phyloP scores from a whole-genome alignment of 331 rosid species.

The Cydonia oblonga region DNA sequence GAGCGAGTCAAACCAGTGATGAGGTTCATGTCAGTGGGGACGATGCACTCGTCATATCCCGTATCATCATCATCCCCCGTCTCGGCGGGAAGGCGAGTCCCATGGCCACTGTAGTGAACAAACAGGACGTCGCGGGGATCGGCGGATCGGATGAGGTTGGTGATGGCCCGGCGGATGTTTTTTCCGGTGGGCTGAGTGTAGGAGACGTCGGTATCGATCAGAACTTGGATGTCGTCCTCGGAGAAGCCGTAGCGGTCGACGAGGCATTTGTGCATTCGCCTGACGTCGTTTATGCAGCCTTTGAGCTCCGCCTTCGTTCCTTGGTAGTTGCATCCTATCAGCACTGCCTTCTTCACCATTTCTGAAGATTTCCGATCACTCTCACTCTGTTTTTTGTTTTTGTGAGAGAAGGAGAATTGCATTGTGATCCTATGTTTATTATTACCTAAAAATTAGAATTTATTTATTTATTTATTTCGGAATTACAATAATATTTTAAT shows the following conservation, averaged over 20 bases:
- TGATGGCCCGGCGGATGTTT: conserved; percentile 50
- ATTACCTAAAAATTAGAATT: neutral
- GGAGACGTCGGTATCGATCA: conserved; percentile 62
- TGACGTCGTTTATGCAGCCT: conserved; percentile 78
- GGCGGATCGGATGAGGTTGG: conserved; percentile 39
- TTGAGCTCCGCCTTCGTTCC: conserved; percentile 71
- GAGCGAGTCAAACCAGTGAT: conserved; percentile 49
- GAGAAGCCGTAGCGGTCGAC: conserved; percentile 40
- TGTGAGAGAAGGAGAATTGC: too few relatives aligned
- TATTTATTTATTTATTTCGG: neutral
- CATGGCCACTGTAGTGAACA: conserved; percentile 79
- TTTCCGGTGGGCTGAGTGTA: conserved; percentile 60
- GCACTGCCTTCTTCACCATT: conserved; percentile 65
- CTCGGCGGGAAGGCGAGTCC: conserved; percentile 83
- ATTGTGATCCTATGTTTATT: neutral
- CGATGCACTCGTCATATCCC: conserved; percentile 86
- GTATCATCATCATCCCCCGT: conserved; percentile 66
- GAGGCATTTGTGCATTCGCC: conserved; percentile 42
- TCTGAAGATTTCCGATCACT: neutral
- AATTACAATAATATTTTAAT: neutral
- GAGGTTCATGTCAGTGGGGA: conserved; percentile 82
- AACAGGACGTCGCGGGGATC: conserved; percentile 48
- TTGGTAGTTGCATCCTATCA: conserved; percentile 73
- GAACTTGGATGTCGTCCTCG: conserved; percentile 38
- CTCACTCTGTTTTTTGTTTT: neutral